These are phyloP conservation scores for Tolypocladium ophioglossoides DNA, from an alignment of 2,329 filamentous ascomycete species.

Conservation along the genomic window DNA sequence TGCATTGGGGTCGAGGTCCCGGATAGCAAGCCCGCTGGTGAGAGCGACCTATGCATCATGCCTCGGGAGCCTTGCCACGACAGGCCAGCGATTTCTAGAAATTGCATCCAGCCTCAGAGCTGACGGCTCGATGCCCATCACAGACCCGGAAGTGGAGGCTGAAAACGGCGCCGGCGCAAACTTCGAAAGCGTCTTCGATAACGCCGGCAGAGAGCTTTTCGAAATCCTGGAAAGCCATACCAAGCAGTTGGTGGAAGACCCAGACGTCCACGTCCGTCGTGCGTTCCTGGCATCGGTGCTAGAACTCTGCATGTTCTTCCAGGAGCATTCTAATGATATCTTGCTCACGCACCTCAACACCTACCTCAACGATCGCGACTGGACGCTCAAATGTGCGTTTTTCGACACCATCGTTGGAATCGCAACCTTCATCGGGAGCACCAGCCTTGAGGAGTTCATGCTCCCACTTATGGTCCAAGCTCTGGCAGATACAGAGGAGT, in stretches of 20 bases:
- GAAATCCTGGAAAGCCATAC: slow-evolving; percentile 80
- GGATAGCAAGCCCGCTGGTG: slow-evolving; percentile 54
- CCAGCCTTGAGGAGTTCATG: slow-evolving; percentile 88
- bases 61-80: slow-evolving; percentile 77
- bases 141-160: slow-evolving; percentile 72
- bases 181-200: slow-evolving; percentile 78
- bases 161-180: slow-evolving; percentile 55
- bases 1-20: slow-evolving; percentile 33
- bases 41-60: slow-evolving; percentile 90
- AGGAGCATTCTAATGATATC: slow-evolving; percentile 88
- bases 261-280: slow-evolving; percentile 73
- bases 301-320: slow-evolving; percentile 90
- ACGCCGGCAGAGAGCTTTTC: slow-evolving; percentile 71
- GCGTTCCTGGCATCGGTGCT: slow-evolving; percentile 89
- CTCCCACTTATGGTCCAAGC: slow-evolving; percentile 93
- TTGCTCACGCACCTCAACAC: slow-evolving; percentile 93
- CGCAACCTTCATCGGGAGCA: slow-evolving; percentile 79
- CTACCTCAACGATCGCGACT: slow-evolving; percentile 91
- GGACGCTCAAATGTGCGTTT: slow-evolving; percentile 93
- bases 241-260: slow-evolving; percentile 80
- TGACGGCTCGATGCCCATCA: slow-evolving; percentile 67
- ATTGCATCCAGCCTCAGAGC: slow-evolving; percentile 81
- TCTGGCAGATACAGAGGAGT: slow-evolving; percentile 84
- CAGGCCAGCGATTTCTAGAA: slow-evolving; percentile 76
- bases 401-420: slow-evolving; percentile 94